Evolutionary conservation across 2,329 filamentous ascomycete genomes (phyloP).

Genomic region (Cercospora berteroae): DNA sequence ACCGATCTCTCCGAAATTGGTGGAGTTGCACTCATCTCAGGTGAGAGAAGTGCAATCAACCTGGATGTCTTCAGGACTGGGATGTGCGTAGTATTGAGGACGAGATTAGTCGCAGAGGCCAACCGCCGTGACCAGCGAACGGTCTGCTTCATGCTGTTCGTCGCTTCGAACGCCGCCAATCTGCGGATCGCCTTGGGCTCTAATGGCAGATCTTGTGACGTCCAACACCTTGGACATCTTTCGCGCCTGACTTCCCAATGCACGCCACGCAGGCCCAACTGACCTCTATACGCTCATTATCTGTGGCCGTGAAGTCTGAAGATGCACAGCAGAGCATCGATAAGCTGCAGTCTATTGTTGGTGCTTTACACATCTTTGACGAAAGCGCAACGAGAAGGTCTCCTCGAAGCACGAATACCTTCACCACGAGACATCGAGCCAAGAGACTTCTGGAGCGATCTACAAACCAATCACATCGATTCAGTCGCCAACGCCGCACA

Average conservation of each 20-base stretch:
- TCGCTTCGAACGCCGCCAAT: background rate
- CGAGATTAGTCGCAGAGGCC: background rate
- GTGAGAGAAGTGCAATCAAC: background rate
- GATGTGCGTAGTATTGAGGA: background rate
- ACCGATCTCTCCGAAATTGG: background rate
- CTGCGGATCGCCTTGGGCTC: background rate
- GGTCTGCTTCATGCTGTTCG: background rate
- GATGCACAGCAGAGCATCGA: slow-evolving; percentile 6
- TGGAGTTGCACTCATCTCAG: slow-evolving; percentile 1
- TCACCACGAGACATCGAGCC: background rate
- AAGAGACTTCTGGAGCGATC: slow-evolving; percentile 1
- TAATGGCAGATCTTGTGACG: background rate
- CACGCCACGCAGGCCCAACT: background rate
- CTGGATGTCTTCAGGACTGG: background rate
- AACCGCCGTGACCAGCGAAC: background rate
- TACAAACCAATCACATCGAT: slow-evolving; percentile 8
- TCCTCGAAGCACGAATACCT: background rate
- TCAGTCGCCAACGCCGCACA: slow-evolving; percentile 3
- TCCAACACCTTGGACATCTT: background rate
- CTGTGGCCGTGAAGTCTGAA: background rate
- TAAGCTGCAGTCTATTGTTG: background rate
- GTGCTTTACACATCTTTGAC: background rate
- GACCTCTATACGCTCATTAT: slow-evolving; percentile 2
- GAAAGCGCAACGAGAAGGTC: background rate
- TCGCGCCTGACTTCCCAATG: background rate